Percentiles rank a stretch among this genome's conserved stretches.
These are phyloP conservation scores for Candida suzukii DNA, from an alignment of 805 yeast species.

Conservation along the genomic window DNA sequence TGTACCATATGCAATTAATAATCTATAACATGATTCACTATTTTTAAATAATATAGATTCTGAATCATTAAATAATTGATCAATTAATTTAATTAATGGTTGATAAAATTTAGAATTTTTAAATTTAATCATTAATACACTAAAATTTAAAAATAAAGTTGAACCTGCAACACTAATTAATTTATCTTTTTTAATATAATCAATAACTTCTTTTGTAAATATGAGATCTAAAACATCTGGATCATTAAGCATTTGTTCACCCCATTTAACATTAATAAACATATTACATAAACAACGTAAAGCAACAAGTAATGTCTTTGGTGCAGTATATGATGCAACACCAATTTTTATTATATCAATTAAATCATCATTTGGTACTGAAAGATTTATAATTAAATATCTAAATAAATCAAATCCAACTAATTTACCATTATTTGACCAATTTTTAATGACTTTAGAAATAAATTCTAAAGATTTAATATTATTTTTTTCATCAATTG, in stretches of 20 bases:
- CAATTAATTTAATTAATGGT: conserved; percentile 22
- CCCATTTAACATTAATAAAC: conserved; percentile 40
- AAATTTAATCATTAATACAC: conserved; percentile 29
- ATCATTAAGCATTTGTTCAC: conserved; percentile 36
- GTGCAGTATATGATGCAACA: conserved; percentile 10
- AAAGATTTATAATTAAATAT: conserved; percentile 35
- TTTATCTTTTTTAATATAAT: conserved; percentile 17
- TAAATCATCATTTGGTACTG: conserved; percentile 30
- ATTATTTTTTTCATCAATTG: conserved; percentile 27
- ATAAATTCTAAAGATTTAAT: conserved; percentile 29
- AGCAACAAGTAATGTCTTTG: conserved; percentile 45
- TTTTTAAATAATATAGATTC: conserved; percentile 7
- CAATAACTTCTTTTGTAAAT: conserved; percentile 18
- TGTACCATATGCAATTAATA: conserved; percentile 59
- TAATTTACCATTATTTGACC: conserved; percentile 41
- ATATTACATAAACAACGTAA: conserved; percentile 51
- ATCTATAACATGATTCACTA: conserved; percentile 65
- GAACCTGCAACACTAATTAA: conserved; percentile 32
- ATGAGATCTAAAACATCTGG: conserved; percentile 32
- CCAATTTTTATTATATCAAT: conserved; percentile 37
- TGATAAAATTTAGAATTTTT: conserved; percentile 22
- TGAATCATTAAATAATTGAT: background rate
- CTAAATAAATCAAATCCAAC: conserved; percentile 59
- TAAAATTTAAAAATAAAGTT: conserved; percentile 43
- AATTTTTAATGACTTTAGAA: conserved; percentile 30